Evolutionary conservation across 1,284 basidiomycete species (phyloP).

Genomic region (Coriolopsis trogii): DNA sequence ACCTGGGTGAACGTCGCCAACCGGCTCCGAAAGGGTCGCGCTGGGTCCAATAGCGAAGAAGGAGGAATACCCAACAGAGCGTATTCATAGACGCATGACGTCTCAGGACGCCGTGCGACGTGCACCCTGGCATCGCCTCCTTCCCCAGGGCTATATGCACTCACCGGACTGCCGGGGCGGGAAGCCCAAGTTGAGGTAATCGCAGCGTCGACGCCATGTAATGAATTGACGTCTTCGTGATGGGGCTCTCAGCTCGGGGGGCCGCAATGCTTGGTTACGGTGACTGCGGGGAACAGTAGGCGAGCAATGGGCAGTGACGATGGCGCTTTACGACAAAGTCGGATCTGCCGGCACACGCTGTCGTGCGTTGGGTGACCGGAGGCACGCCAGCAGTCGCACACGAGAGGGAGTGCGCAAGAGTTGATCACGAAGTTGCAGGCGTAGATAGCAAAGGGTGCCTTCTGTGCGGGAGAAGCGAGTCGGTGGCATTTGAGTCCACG

Average conservation of each 20-base stretch:
- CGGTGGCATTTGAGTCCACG: too few species aligned
- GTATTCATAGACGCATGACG: too few species aligned
- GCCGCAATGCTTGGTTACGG: slow-evolving; percentile 7
- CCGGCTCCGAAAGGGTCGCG: too few species aligned
- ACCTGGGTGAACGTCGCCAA: too few species aligned
- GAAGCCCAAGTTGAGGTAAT: neutral
- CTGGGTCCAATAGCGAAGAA: too few species aligned
- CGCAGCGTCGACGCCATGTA: neutral
- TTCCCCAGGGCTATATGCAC: slow-evolving; percentile 2
- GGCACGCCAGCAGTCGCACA: neutral
- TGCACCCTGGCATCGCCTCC: slow-evolving; percentile 5
- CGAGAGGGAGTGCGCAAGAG: neutral
- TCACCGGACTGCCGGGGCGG: slow-evolving; percentile 1
- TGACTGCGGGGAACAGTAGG: slow-evolving; percentile 4
- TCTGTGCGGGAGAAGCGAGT: too few species aligned
- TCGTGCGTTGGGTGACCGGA: too few species aligned
- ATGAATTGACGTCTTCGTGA: slow-evolving; percentile 20
- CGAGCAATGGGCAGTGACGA: too few species aligned
- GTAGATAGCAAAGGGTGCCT: too few species aligned
- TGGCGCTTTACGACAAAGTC: neutral
- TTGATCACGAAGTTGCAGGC: too few species aligned
- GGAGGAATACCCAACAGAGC: neutral
- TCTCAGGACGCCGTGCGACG: neutral
- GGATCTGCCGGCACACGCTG: too few species aligned
- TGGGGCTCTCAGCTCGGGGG: neutral